phyloP scores from a whole-genome alignment of 2,329 filamentous ascomycete species.

The Cercospora zeae-maydis region DNA sequence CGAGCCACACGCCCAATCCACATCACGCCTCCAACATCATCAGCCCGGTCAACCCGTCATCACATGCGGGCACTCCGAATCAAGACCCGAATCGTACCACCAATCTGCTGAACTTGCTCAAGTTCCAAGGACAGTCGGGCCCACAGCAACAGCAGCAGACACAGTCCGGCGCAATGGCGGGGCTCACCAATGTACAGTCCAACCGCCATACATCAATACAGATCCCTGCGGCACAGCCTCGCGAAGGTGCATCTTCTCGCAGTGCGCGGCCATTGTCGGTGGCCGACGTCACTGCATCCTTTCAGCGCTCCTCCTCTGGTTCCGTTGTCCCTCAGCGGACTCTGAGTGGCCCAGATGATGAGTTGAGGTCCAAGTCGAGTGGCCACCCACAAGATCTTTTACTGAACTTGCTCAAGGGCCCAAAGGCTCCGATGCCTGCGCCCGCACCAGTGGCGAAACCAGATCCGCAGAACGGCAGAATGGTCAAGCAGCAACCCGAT shows the following conservation, averaged over 20 bases:
- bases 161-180: conserved; percentile 36
- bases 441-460: conserved; percentile 34
- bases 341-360: conserved; percentile 31
- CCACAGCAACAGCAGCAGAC: conserved; percentile 29
- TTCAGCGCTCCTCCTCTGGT: conserved; percentile 49
- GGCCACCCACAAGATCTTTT: conserved; percentile 67
- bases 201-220: conserved; percentile 23
- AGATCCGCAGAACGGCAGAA: conserved; percentile 10
- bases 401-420: conserved; percentile 77
- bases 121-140: conserved; percentile 53
- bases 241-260: conserved; percentile 17
- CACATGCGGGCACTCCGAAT: conserved; percentile 39
- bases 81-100: conserved; percentile 37
- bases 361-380: conserved; percentile 28
- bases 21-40: conserved; percentile 57
- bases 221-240: conserved; percentile 17
- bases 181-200: conserved; percentile 35
- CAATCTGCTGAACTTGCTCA: conserved; percentile 62
- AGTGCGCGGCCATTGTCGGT: conserved; percentile 45
- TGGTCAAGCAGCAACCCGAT: conserved; percentile 21
- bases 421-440: conserved; percentile 35
- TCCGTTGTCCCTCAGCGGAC: conserved; percentile 28
- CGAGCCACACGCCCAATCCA: conserved; percentile 52
- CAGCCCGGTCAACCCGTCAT: conserved; percentile 53
- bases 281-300: conserved; percentile 56